phyloP scores from a whole-genome alignment of 176 grass and related monocot genomes.

The Dendrocalamus sinicus region DNA sequence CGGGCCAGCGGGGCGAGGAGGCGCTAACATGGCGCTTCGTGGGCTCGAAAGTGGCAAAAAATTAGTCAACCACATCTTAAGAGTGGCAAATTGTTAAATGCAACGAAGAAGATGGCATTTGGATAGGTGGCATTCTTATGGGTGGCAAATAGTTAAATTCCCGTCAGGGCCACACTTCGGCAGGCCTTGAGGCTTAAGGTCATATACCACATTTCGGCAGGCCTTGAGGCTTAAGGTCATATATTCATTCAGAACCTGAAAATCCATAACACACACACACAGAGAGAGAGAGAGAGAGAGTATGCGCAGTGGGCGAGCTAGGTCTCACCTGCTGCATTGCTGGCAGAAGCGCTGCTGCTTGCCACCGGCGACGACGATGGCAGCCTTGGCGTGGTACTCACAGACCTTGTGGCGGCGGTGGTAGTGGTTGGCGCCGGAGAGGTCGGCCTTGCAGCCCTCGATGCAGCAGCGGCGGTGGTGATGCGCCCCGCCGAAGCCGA shows the following conservation, averaged over 20 bases:
- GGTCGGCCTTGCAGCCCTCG: conserved; percentile 84
- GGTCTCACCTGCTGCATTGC: conserved; percentile 83
- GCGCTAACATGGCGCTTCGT: too few relatives aligned
- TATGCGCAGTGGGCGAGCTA: neutral
- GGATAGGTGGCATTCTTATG: too few relatives aligned
- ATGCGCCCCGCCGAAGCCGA: conserved; percentile 60
- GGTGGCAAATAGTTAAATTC: too few relatives aligned
- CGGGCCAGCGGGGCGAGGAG: too few relatives aligned
- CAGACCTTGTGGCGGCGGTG: conserved; percentile 97
- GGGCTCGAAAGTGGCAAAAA: too few relatives aligned
- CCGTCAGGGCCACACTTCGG: neutral
- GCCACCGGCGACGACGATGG: conserved; percentile 1
- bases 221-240: neutral
- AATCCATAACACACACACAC: conserved; percentile 20
- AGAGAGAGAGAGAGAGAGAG: neutral
- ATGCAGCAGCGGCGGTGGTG: conserved; percentile 75
- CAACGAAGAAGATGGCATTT: too few relatives aligned
- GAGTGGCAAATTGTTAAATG: too few relatives aligned
- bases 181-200: neutral
- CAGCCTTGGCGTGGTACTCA: conserved; percentile 85
- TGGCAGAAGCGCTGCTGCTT: conserved; percentile 97
- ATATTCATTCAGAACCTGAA: neutral
- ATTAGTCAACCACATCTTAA: too few relatives aligned
- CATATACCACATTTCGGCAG: neutral
- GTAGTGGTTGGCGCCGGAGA: conserved; percentile 91